A percentile compares a stretch with the other conserved stretches of the same genome.
Evolutionary conservation across 2,329 filamentous ascomycete genomes (phyloP).

Genomic region (Boeremia lycopersici): DNA sequence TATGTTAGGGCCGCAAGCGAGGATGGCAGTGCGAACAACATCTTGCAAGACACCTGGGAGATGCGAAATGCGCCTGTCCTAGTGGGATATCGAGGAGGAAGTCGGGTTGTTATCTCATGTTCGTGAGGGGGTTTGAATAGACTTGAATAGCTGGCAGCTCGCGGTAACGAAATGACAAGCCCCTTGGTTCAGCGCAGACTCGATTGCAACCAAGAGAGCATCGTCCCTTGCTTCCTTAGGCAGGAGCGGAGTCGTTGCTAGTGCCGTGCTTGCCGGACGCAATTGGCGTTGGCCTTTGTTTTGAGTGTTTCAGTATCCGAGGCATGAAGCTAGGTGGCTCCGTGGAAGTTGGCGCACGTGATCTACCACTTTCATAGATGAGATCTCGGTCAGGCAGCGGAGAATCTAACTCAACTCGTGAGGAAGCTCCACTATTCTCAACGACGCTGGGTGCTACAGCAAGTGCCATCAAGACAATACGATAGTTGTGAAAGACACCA

Average conservation of each 20-base stretch:
- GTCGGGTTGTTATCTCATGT: background rate
- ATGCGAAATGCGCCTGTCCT: background rate
- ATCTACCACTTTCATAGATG: conserved; percentile 30
- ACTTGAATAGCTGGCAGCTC: background rate
- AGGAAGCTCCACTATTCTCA: background rate
- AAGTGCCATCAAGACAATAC: background rate
- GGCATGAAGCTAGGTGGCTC: background rate
- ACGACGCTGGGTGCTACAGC: conserved; percentile 2
- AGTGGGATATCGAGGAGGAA: background rate
- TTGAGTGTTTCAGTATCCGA: conserved; percentile 10
- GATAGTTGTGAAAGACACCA: too few relatives aligned
- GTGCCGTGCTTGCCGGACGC: conserved; percentile 26
- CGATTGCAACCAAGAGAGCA: conserved; percentile 28
- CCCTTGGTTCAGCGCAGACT: conserved; percentile 20
- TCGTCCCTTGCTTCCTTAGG: conserved; percentile 19
- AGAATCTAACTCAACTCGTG: conserved; percentile 27
- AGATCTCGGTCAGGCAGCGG: conserved; percentile 17
- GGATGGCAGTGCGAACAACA: conserved; percentile 24
- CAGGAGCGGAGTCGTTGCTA: conserved; percentile 13
- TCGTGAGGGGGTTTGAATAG: background rate
- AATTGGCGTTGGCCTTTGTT: conserved; percentile 8
- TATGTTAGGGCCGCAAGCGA: conserved; percentile 21
- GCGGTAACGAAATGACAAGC: background rate
- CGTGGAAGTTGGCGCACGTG: background rate
- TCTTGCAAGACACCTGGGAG: conserved; percentile 8